Percentiles rank a stretch among this genome's conserved stretches.
Conservation (phyloP, 345 rosid species). For the Lepidium sativum region DNA sequence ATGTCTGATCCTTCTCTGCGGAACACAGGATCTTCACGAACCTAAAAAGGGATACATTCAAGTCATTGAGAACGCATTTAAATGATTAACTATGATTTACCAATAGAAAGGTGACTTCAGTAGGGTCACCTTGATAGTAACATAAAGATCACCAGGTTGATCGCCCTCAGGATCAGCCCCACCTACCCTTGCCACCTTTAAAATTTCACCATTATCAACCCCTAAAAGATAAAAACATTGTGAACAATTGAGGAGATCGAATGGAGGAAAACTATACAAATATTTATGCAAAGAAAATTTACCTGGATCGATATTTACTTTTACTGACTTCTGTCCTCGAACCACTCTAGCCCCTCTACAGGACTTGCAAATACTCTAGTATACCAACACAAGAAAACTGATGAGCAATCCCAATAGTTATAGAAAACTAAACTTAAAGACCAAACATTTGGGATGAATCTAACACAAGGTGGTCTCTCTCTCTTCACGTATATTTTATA, state of each 20-base stretch:
- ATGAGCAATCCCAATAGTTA: not conserved
- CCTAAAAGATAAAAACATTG: slow-evolving; percentile 39
- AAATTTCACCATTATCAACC: slow-evolving; percentile 64
- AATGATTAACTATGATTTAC: not conserved
- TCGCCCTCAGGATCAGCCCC: slow-evolving; percentile 95
- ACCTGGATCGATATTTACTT: slow-evolving; percentile 85
- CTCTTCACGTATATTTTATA: not conserved
- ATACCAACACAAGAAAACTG: slow-evolving; percentile 12
- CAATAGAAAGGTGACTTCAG: not conserved
- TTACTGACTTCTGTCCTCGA: slow-evolving; percentile 72
- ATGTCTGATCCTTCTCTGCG: slow-evolving; percentile 89
- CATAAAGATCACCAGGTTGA: slow-evolving; percentile 95
- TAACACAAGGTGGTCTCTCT: not conserved
- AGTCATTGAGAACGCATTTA: not conserved
- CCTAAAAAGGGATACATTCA: slow-evolving; percentile 31
- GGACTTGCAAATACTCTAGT: slow-evolving; percentile 80
- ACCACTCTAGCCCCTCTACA: slow-evolving; percentile 81
- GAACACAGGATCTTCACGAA: slow-evolving; percentile 89
- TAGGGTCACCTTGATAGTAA: slow-evolving; percentile 56
- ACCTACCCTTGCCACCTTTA: slow-evolving; percentile 70
- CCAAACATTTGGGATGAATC: not conserved
- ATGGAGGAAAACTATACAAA: not conserved
- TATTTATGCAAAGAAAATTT: not conserved
- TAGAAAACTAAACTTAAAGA: not conserved
- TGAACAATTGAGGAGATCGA: not conserved